These are phyloP conservation scores for Amaranthus palmeri DNA, from an alignment of 148 eudicot genomes.

Conservation along the genomic window DNA sequence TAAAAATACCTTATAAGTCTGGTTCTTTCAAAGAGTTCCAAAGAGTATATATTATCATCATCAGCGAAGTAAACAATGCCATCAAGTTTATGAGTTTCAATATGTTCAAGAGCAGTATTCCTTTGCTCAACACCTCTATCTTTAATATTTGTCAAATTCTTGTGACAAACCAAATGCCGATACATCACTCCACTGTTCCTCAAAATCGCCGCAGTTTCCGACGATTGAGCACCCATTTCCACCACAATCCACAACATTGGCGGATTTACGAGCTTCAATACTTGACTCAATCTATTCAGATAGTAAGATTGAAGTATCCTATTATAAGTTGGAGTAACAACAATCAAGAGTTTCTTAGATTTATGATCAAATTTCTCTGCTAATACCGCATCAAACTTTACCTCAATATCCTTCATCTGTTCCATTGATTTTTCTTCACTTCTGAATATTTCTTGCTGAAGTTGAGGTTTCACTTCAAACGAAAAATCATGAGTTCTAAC, in stretches of 20 bases:
- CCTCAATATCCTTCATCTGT: slow-evolving; percentile 11
- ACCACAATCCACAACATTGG: slow-evolving; percentile 91
- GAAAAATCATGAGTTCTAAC: slow-evolving; percentile 36
- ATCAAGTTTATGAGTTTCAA: slow-evolving; percentile 78
- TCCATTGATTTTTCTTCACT: slow-evolving; percentile 4
- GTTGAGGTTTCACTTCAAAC: slow-evolving; percentile 32
- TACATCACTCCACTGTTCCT: slow-evolving; percentile 77
- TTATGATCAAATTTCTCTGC: slow-evolving; percentile 39
- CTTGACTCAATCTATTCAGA: slow-evolving; percentile 76
- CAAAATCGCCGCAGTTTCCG: slow-evolving; percentile 68
- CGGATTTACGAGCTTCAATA: slow-evolving; percentile 61
- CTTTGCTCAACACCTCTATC: slow-evolving; percentile 95
- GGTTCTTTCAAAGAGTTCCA: slow-evolving; percentile 66
- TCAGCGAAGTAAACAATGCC: slow-evolving; percentile 97
- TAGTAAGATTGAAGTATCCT: slow-evolving; percentile 66
- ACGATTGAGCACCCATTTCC: slow-evolving; percentile 60
- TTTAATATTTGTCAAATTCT: slow-evolving; percentile 56
- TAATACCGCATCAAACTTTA: slow-evolving; percentile 22
- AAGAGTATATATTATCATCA: slow-evolving; percentile 86
- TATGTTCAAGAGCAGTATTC: slow-evolving; percentile 78
- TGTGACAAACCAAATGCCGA: slow-evolving; percentile 76
- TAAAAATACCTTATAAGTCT: slow-evolving; percentile 62
- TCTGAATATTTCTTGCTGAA: slow-evolving; percentile 14
- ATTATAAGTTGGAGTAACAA: slow-evolving; percentile 83
- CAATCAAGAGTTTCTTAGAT: slow-evolving; percentile 53